These are phyloP conservation scores for Spiraea crenata DNA, from an alignment of 331 rosid genomes.

Conservation along the genomic window DNA sequence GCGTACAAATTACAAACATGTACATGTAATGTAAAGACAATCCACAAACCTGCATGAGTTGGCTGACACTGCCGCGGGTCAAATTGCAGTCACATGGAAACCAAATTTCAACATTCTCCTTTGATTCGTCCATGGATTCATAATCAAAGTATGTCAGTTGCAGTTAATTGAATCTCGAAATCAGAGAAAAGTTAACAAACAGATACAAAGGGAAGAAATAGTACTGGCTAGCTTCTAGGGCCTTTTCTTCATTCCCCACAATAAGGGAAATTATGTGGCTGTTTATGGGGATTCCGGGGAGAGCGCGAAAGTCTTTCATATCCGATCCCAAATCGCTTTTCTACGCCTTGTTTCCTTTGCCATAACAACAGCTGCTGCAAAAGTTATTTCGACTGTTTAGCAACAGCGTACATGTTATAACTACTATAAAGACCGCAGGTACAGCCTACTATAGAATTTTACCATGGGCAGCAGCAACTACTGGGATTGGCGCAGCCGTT, in stretches of 20 bases:
- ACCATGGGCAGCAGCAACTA: conserved; percentile 93
- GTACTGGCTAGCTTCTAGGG: conserved; percentile 78
- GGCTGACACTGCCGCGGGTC: conserved; percentile 92
- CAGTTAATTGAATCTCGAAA: neutral
- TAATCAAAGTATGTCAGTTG: neutral
- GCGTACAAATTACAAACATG: no score
- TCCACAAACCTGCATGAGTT: conserved; percentile 97
- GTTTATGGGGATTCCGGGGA: conserved; percentile 79
- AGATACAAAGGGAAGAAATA: neutral
- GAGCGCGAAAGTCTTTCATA: conserved; percentile 66
- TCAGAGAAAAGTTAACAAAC: no score
- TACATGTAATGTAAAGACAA: no score
- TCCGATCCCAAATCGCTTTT: conserved; percentile 70
- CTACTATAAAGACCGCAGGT: no score
- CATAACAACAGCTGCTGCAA: conserved; percentile 77
- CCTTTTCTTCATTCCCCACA: conserved; percentile 84
- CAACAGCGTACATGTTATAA: no score
- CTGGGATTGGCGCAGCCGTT: conserved; percentile 76
- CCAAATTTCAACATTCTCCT: conserved; percentile 81
- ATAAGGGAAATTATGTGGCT: conserved; percentile 85
- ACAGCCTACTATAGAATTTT: no score
- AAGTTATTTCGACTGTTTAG: neutral
- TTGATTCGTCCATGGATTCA: conserved; percentile 27
- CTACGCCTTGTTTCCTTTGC: conserved; percentile 87
- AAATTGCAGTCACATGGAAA: conserved; percentile 87